These are phyloP conservation scores for Coemansia sp. DNA, from an alignment of 192 early-diverging fungal species.

Conservation along the genomic window DNA sequence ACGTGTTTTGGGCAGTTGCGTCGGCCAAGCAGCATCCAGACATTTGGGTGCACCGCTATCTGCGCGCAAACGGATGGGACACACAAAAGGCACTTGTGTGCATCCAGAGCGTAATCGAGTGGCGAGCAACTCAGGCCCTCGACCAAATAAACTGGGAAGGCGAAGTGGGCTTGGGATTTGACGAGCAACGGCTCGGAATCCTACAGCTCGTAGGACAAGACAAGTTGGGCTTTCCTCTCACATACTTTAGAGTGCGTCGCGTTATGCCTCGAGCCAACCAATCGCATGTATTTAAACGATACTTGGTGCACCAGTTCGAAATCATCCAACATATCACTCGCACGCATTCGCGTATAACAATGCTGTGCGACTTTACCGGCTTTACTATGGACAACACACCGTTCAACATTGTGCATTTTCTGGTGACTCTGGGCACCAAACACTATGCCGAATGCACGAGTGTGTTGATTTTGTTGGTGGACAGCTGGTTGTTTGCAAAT, in stretches of 20 bases:
- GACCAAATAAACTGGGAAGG: conserved; percentile 38
- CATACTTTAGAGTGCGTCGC: conserved; percentile 19
- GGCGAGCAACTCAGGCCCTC: conserved; percentile 34
- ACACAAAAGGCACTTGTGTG: conserved; percentile 22
- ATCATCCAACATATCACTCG: conserved; percentile 28
- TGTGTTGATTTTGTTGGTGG: conserved; percentile 44
- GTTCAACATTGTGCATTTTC: conserved; percentile 35
- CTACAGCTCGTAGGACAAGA: conserved; percentile 34
- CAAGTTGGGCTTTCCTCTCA: conserved; percentile 26
- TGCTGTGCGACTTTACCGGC: conserved; percentile 44
- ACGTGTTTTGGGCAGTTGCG: conserved; percentile 30
- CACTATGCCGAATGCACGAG: conserved; percentile 40
- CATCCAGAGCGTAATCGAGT: conserved; percentile 25
- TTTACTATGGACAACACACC: conserved; percentile 49
- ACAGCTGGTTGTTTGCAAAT: conserved; percentile 53
- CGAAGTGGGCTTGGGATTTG: conserved; percentile 18
- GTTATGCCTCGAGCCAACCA: conserved; percentile 46
- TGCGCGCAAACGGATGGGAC: conserved; percentile 36
- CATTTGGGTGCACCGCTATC: conserved; percentile 37
- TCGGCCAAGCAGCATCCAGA: conserved; percentile 42
- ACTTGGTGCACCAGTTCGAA: conserved; percentile 31
- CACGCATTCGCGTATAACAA: conserved; percentile 17
- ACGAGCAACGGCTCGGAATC: conserved; percentile 35
- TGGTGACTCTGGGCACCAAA: conserved; percentile 31
- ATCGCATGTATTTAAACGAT: conserved; percentile 31